Evolutionary conservation across 768 basidiomycete genomes (phyloP), one percentile per base, ranked within the genome.

Genomic region (Lactarius pseudohatsudake): DNA sequence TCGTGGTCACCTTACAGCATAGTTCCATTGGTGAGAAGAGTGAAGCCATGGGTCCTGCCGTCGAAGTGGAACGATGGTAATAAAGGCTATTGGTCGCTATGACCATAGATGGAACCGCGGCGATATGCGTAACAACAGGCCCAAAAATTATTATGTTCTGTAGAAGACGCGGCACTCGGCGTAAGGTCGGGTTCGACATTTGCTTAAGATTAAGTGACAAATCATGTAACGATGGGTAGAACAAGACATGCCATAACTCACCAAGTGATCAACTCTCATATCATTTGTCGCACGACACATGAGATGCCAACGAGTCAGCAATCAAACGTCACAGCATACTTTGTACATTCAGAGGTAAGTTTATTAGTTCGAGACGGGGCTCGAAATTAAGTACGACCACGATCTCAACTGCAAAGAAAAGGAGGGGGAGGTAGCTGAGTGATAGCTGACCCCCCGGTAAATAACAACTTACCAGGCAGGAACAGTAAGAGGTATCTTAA

Each of bases 401-500:
- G 28, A 22, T 47, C 47, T 66, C 32, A 66, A 18, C 61, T 66
- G 36, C 45, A 47, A 47, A 47, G 43, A 45, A n/a, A 57, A 32
- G 10, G 45, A 13, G 47, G 28, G 43, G 54, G 28, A 30, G 34
- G 55, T 28, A 61, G 30, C 11, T 59, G 8, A 55, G 43, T 30
- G 22, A 22, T 9, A 40, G 13, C 7, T 26, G 22, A 54, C 16
- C 20, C 18, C 22, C 13, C 22, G 50, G 43, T 26, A 53, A 54
- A 63, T 16, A 30, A 22, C 36, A 38, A 30, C 62, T 30, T 22
- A 93, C 74, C 92, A 95, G 34, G 91, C 91, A 56, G 93, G 93
- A 28, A 92, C 89, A 3, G 88, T 88, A 53, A 95, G 77, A 1
- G 93, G 93, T 64, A 95, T 95, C 79, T 84, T 89, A 66, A 95